Evolutionary conservation across 352 stramenopile genomes (phyloP), one percentile per base, ranked within the genome.

Genomic region (Phytophthora hybrid): DNA sequence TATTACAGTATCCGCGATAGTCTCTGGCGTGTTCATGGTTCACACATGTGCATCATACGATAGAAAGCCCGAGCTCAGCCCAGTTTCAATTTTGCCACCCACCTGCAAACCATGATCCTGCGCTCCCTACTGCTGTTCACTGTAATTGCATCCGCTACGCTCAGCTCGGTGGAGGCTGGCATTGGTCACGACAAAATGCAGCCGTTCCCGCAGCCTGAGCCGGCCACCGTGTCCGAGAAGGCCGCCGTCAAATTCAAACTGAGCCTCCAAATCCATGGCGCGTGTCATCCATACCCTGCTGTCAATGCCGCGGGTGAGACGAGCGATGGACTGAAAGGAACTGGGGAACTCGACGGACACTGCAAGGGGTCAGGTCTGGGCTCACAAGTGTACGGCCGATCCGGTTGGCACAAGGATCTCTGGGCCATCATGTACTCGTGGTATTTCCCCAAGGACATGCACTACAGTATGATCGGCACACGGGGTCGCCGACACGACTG

Each of bases 341-440:
- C 23, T 26, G 23, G 23, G 23, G 23, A 26, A 26, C 23, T 26
- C 23, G 23, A 26, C 23, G 23, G 23, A 26, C 23, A 26, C 23
- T 26, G 23, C 23, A 26, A 26, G 23, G 23, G 23, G 23, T 26
- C 23, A 26, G 23, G 39, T n/a, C 39, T 47, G n/a, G 47, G 47
- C 7, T 54, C 47, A 18, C 47, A 54, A 29, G 47, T 54, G 18
- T 54, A 54, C 47, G 47, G 47, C 16, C 47, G 47, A 13, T 6
- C 47, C 5, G 8, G 10, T 5, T 54, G 47, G 47, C 8, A 54
- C 19, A 29, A 31, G 8, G 47, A 29, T 29, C 47, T 21, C 47
- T 54, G 47, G 47, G 47, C 47, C 16, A 54, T 54, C n/a, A 54
- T 54, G 47, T 54, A 54, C 47, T 26, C 47, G 47, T 54, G 47